phyloP scores from a whole-genome alignment of 2,329 filamentous ascomycete species.

The Aureobasidium pullulans region DNA sequence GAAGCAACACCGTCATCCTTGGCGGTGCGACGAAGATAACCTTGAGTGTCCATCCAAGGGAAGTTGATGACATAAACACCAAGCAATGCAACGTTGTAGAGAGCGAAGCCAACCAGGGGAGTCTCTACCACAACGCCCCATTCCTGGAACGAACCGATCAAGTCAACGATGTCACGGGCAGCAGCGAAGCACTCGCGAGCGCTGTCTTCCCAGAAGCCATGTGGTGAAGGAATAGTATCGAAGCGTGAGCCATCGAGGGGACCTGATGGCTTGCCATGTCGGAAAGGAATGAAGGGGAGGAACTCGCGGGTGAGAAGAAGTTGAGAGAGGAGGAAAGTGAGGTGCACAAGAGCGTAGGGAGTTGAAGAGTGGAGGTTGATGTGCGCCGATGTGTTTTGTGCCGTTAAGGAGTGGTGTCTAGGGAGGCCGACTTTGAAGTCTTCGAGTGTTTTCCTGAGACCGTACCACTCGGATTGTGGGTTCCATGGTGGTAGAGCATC shows the following conservation, averaged over 20 bases:
- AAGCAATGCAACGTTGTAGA: conserved; percentile 60
- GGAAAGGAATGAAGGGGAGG: conserved; percentile 57
- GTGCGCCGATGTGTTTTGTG: conserved; percentile 58
- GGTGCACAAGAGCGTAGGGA: conserved; percentile 60
- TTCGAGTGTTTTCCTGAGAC: conserved; percentile 45
- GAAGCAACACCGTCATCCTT: neutral
- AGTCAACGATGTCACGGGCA: conserved; percentile 55
- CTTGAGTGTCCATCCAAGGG: conserved; percentile 57
- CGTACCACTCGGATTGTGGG: conserved; percentile 45
- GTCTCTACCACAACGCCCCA: conserved; percentile 59
- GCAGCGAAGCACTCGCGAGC: conserved; percentile 57
- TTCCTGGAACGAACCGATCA: conserved; percentile 55
- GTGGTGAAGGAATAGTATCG: conserved; percentile 42
- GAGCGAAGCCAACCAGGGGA: conserved; percentile 58
- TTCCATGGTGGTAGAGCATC: conserved; percentile 55
- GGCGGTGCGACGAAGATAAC: conserved; percentile 39
- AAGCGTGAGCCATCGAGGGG: conserved; percentile 45
- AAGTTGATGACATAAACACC: conserved; percentile 61
- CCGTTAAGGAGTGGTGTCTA: conserved; percentile 49
- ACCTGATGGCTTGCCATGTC: conserved; percentile 42
- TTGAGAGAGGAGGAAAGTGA: conserved; percentile 56
- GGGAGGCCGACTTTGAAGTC: conserved; percentile 50
- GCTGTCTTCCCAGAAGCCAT: conserved; percentile 55
- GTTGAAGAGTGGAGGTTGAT: conserved; percentile 57
- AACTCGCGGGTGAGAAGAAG: conserved; percentile 65